A percentile compares a stretch with the other conserved stretches of the same genome.
phyloP scores from a whole-genome alignment of 2,329 filamentous ascomycete species.

The Ascochyta fabae region DNA sequence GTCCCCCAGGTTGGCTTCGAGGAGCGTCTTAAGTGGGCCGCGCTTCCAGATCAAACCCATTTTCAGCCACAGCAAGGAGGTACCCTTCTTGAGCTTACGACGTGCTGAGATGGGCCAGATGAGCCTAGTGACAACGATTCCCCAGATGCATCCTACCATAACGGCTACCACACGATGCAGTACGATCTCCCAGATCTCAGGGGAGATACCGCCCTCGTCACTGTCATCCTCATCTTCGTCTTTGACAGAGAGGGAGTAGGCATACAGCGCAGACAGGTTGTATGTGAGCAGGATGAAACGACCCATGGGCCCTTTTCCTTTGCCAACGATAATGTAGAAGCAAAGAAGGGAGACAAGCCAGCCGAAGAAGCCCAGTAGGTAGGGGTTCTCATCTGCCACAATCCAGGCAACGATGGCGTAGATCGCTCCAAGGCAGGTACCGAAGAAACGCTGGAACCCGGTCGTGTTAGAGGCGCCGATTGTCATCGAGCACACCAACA shows the following conservation, averaged over 20 bases:
- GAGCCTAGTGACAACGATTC: conserved; percentile 83
- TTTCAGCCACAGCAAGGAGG: conserved; percentile 89
- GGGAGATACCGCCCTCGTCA: conserved; percentile 79
- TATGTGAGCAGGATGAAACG: conserved; percentile 95
- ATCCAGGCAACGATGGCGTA: conserved; percentile 82
- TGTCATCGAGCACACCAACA: conserved; percentile 98
- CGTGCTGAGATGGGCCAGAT: conserved; percentile 95
- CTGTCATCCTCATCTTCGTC: conserved; percentile 79
- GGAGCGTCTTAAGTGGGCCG: conserved; percentile 79
- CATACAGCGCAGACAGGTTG: conserved; percentile 92
- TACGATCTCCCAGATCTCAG: conserved; percentile 86
- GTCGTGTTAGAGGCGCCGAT: conserved; percentile 96
- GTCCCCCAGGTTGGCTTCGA: conserved; percentile 45
- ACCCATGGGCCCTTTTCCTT: conserved; percentile 85
- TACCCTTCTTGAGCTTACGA: conserved; percentile 84
- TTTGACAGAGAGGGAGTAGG: conserved; percentile 83
- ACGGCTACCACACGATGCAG: conserved; percentile 88
- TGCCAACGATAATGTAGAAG: conserved; percentile 87
- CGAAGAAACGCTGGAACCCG: conserved; percentile 82
- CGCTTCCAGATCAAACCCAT: conserved; percentile 97
- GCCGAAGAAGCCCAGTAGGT: conserved; percentile 78
- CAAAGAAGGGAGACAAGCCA: conserved; percentile 81
- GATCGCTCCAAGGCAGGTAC: conserved; percentile 80
- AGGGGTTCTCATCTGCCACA: conserved; percentile 74
- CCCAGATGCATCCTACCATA: conserved; percentile 87